A percentile compares a stretch with the other conserved stretches of the same genome.
Evolutionary conservation across 2,329 filamentous ascomycete species (phyloP).

Genomic region (Aspergillus bombycis): DNA sequence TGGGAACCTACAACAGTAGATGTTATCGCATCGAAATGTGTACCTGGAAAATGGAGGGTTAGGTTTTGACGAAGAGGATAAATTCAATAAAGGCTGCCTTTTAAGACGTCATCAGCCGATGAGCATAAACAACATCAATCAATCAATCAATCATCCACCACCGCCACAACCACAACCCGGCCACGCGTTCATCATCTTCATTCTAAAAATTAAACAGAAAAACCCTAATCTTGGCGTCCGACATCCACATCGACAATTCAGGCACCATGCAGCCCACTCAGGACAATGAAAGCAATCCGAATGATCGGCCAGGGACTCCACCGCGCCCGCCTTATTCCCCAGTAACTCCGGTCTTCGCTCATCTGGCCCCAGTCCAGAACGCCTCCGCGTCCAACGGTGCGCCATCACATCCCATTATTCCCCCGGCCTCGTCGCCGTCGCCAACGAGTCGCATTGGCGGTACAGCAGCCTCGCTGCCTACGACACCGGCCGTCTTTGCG

Average conservation of each 20-base stretch:
- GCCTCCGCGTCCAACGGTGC: slow-evolving; percentile 19
- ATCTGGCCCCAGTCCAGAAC: slow-evolving; percentile 33
- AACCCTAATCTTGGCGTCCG: neutral
- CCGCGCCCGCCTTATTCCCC: slow-evolving; percentile 52
- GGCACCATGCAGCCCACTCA: slow-evolving; percentile 28
- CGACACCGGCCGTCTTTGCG: slow-evolving; percentile 38
- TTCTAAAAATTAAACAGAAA: neutral
- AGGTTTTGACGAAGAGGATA: no score
- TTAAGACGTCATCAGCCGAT: neutral
- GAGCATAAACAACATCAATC: neutral
- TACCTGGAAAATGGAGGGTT: no score
- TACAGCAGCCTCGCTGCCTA: slow-evolving; percentile 24
- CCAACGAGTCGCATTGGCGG: slow-evolving; percentile 28
- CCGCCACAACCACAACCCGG: neutral
- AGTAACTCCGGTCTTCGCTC: slow-evolving; percentile 48
- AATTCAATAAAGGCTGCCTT: no score
- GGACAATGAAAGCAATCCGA: slow-evolving; percentile 18
- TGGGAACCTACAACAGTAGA: no score
- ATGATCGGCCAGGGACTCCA: slow-evolving; percentile 41
- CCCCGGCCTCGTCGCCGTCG: slow-evolving; percentile 35
- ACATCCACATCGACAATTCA: neutral
- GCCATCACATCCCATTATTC: slow-evolving; percentile 34
- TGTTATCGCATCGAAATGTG: no score
- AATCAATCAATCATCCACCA: neutral
- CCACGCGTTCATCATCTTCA: neutral